phyloP scores from a whole-genome alignment of 257 asterid species.

The Linderniella brevidens region DNA sequence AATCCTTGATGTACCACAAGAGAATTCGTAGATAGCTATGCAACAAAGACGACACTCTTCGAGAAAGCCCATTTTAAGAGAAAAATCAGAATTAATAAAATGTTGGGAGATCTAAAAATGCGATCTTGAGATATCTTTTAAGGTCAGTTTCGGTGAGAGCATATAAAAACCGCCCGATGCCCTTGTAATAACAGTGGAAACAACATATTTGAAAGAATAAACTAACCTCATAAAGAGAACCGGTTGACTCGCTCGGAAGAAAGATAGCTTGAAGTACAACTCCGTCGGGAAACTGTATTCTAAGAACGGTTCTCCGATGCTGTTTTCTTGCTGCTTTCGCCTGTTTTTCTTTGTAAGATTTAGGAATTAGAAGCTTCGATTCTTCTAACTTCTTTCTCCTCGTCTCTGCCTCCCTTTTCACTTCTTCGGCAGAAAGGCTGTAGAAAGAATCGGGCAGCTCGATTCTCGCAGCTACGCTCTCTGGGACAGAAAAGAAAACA shows the following conservation, averaged over 20 bases:
- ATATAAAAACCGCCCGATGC: not conserved
- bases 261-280: conserved; percentile 83
- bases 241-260: conserved; percentile 58
- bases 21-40: too few relatives aligned
- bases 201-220: not conserved
- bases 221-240: conserved; percentile 70
- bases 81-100: not conserved
- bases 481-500: conserved; percentile 83
- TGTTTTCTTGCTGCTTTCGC: conserved; percentile 64
- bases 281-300: conserved; percentile 88
- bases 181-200: not conserved
- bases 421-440: conserved; percentile 53
- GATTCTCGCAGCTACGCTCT: conserved; percentile 66
- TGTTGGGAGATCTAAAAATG: not conserved
- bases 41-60: too few relatives aligned
- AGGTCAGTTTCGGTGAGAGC: not conserved
- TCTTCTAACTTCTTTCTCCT: conserved; percentile 69
- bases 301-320: conserved; percentile 51
- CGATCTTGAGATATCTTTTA: too few relatives aligned
- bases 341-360: conserved; percentile 75
- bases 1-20: too few relatives aligned
- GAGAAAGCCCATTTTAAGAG: not conserved
- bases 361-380: conserved; percentile 82
- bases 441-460: conserved; percentile 78
- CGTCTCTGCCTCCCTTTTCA: conserved; percentile 66